Conservation (phyloP, 129 eudicot species). For the Pulicaria dysenterica region DNA sequence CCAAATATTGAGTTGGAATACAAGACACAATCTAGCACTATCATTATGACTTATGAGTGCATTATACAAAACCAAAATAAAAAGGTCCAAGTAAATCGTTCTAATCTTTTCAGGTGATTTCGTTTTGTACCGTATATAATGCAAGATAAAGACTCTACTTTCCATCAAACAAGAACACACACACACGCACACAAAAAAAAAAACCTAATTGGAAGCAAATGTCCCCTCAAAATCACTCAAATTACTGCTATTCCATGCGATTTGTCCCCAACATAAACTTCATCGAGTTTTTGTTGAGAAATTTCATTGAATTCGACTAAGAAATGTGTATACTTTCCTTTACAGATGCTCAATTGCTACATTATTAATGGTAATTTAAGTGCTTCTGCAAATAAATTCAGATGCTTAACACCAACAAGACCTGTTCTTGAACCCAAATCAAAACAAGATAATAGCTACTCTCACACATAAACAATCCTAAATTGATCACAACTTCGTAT, state of each 20-base stretch:
- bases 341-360: not conserved
- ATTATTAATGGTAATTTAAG: not conserved
- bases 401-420: not conserved
- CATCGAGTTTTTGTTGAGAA: not conserved
- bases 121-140: not conserved
- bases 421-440: constrained; percentile 29
- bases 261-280: constrained; percentile 18
- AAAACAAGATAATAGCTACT: constrained; percentile 5
- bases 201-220: no score
- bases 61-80: not conserved
- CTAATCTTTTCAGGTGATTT: not conserved
- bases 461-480: constrained; percentile 20
- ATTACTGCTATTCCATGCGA: not conserved
- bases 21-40: not conserved
- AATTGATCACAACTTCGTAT: constrained; percentile 13
- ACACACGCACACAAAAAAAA: no score
- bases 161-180: no score
- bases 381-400: not conserved
- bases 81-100: not conserved
- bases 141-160: no score
- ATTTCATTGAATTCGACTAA: not conserved
- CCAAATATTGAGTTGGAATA: no score
- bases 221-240: not conserved
- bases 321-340: no score
- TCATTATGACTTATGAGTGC: not conserved